These are phyloP conservation scores for Ophiostoma perfectum DNA, from an alignment of 2,329 filamentous ascomycete genomes.

Conservation along the genomic window DNA sequence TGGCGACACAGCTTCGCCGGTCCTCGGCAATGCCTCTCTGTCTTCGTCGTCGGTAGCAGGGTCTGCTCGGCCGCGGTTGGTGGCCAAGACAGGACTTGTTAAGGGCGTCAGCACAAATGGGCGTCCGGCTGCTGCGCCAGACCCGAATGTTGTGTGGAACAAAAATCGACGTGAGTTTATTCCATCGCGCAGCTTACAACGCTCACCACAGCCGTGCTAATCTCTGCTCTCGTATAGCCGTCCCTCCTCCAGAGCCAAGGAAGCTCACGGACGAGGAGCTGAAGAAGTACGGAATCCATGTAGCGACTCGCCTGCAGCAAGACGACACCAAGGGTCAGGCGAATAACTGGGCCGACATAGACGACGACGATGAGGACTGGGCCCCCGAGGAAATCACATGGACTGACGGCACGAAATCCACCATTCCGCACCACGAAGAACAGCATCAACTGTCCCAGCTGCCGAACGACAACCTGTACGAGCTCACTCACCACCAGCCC, in stretches of 20 bases:
- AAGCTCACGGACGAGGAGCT: slow-evolving; percentile 84
- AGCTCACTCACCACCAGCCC: slow-evolving; percentile 21
- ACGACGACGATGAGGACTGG: slow-evolving; percentile 85
- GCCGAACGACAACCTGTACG: neutral
- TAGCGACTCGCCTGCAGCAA: slow-evolving; percentile 70
- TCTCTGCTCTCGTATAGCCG: slow-evolving; percentile 39
- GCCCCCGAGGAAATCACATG: slow-evolving; percentile 78
- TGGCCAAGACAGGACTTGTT: slow-evolving; percentile 66
- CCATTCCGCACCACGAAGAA: slow-evolving; percentile 60
- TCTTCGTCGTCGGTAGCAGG: slow-evolving; percentile 44
- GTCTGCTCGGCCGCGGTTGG: slow-evolving; percentile 59
- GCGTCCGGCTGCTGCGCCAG: slow-evolving; percentile 57
- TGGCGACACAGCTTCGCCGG: slow-evolving; percentile 45
- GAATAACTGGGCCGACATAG: slow-evolving; percentile 87
- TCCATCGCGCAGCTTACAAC: neutral
- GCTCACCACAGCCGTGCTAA: neutral
- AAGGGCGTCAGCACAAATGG: slow-evolving; percentile 50
- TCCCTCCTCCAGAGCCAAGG: slow-evolving; percentile 64
- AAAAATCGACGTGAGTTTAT: slow-evolving; percentile 69
- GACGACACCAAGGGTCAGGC: slow-evolving; percentile 60
- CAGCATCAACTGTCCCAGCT: slow-evolving; percentile 30
- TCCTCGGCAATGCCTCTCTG: slow-evolving; percentile 40
- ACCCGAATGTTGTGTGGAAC: slow-evolving; percentile 77
- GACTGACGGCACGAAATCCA: slow-evolving; percentile 82
- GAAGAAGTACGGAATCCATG: slow-evolving; percentile 79